These are phyloP conservation scores for Lupinus albus DNA, from an alignment of 306 rosid genomes.

Conservation along the genomic window DNA sequence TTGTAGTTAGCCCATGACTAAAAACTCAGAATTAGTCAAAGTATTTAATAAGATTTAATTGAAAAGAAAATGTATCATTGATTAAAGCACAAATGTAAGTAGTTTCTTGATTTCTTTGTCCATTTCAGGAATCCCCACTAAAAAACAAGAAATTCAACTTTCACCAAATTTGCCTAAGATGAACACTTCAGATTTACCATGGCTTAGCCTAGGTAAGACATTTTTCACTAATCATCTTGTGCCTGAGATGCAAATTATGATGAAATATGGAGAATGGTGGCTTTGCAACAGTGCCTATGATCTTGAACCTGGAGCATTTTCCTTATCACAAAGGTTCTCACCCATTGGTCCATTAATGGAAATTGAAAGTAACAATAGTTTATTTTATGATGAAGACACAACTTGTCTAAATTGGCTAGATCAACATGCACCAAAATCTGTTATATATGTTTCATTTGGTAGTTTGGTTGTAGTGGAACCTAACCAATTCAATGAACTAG, in stretches of 20 bases:
- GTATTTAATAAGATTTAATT: no score
- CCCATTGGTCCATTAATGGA: conserved; percentile 21
- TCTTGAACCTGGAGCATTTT: conserved; percentile 2
- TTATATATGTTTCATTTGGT: conserved; percentile 31
- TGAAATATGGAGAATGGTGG: neutral
- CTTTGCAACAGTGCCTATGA: conserved; percentile 4
- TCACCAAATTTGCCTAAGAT: neutral
- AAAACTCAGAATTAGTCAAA: no score
- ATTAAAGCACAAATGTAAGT: no score
- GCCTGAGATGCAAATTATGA: neutral
- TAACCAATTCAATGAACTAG: conserved; percentile 20
- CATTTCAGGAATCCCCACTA: neutral
- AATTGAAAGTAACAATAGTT: neutral
- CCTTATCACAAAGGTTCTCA: neutral
- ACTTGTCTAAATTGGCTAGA: conserved; percentile 13
- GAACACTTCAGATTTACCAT: neutral
- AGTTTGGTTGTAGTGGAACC: neutral
- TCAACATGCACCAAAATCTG: conserved; percentile 16
- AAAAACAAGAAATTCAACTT: neutral
- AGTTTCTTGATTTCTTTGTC: neutral
- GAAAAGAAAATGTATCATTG: no score
- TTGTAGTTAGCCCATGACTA: no score
- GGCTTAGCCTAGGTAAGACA: neutral
- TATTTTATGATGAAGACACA: neutral
- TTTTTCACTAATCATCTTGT: neutral